phyloP scores from a whole-genome alignment of 2,329 filamentous ascomycete genomes.

The Amylocarpus encephaloides region DNA sequence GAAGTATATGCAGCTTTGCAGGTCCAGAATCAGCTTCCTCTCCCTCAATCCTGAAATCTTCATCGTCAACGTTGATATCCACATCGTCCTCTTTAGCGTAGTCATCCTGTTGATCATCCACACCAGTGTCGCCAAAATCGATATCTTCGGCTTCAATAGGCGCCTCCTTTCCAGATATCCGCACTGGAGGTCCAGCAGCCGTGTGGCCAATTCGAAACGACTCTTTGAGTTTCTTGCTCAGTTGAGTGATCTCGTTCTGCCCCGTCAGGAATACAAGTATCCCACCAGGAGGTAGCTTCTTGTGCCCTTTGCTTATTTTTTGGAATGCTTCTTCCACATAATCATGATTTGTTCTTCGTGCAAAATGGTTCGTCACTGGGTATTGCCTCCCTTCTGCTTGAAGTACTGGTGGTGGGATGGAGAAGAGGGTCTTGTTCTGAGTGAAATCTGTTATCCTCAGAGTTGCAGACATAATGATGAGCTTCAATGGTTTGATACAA shows the following conservation, averaged over 20 bases:
- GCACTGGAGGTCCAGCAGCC: slow-evolving; percentile 58
- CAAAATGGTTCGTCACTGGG: slow-evolving; percentile 83
- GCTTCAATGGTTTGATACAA: slow-evolving; percentile 70
- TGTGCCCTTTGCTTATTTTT: slow-evolving; percentile 82
- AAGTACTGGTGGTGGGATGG: slow-evolving; percentile 71
- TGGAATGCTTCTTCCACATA: slow-evolving; percentile 86
- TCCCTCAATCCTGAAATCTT: slow-evolving; percentile 48
- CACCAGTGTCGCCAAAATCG: slow-evolving; percentile 65
- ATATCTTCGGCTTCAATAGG: slow-evolving; percentile 82
- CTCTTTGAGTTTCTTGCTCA: slow-evolving; percentile 74
- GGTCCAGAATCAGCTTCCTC: slow-evolving; percentile 62
- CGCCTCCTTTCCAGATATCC: slow-evolving; percentile 69
- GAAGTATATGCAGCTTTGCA: slow-evolving; percentile 78
- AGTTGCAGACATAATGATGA: slow-evolving; percentile 98
- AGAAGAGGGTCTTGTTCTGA: slow-evolving; percentile 74
- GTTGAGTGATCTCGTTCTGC: slow-evolving; percentile 78
- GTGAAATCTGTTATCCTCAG: slow-evolving; percentile 86
- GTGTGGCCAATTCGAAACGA: slow-evolving; percentile 44
- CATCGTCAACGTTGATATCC: slow-evolving; percentile 46
- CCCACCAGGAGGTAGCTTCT: slow-evolving; percentile 80
- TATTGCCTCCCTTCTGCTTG: slow-evolving; percentile 90
- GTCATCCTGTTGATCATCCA: slow-evolving; percentile 48
- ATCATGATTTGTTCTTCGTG: slow-evolving; percentile 73
- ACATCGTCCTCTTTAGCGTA: slow-evolving; percentile 52
- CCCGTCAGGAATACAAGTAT: slow-evolving; percentile 94